Base-by-base conservation (phyloP, 129 eudicot genomes). In the Tagetes patula region DNA sequence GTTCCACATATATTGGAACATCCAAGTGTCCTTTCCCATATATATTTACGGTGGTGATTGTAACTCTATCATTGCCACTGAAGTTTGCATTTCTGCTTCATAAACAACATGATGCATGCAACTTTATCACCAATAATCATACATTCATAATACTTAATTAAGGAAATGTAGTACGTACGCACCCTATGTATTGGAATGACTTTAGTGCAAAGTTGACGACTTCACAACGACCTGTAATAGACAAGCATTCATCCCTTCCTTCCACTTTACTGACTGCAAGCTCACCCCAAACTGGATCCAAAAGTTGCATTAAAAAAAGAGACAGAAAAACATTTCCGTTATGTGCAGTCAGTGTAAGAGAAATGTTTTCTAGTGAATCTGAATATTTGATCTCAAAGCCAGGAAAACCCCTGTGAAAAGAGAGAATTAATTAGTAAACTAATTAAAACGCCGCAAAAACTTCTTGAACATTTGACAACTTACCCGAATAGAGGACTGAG, bases 401-500 rank as follows among this genome's bases (percentile, higher is more conserved):
- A 61, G 81, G 46, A 78, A 81, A 95, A 75, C 97, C 99, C 36
- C 99, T 90, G 90, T 77, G 64, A 64, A 58, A n/a, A 69, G 40
- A 73, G 41, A 43, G 27, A 10, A 39, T 60, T 49, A 31, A 39
- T 60, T 49, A 36, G 39, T 13, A 40, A 27, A 8, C 27, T 54
- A 48, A 71, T 55, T 36, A 74, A n/a, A 43, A 64, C 27, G 27
- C 64, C 13, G 45, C 39, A 69, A 36, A 77, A 56, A 12, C 27
- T 61, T 36, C 67, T 61, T 12, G 67, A 61, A 36, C 42, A 61
- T 61, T 61, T 12, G 9, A 61, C 30, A 20, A 61, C 71, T 78
- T 75, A 95, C 99, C 94, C 89, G 67, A 90, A 86, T 76, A 69
- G 77, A 69, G 99, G 99, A 75, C 88, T 78, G 41, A 88, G 65